Evolutionary conservation across 305 asterid species (phyloP).

Genomic region (Solanum hybrid): DNA sequence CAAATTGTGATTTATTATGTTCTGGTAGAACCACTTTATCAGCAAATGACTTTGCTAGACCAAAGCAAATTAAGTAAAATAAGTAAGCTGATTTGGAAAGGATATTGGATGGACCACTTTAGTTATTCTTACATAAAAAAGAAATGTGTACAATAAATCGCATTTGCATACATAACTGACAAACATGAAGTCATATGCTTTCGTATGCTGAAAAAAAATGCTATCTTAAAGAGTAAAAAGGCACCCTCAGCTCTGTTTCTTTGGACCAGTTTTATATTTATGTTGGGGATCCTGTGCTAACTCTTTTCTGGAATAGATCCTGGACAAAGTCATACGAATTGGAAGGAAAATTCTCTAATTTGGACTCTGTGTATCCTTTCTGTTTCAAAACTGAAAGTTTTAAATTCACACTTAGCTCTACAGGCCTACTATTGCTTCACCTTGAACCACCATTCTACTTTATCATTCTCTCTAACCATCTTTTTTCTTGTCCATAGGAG

Average conservation of each 20-base stretch:
- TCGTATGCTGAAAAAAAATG: neutral
- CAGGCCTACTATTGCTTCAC: neutral
- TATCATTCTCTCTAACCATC: neutral
- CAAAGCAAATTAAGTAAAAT: too few relatives aligned
- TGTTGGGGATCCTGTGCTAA: neutral
- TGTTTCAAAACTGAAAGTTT: neutral
- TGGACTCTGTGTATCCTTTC: neutral
- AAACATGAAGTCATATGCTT: neutral
- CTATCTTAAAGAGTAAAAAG: neutral
- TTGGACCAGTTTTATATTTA: neutral
- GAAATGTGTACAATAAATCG: too few relatives aligned
- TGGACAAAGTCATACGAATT: neutral
- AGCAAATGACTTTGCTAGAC: too few relatives aligned
- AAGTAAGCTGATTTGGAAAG: too few relatives aligned
- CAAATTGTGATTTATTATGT: too few relatives aligned
- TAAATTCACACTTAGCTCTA: neutral
- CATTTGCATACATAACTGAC: neutral
- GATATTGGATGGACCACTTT: too few relatives aligned
- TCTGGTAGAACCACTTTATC: too few relatives aligned
- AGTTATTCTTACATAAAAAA: too few relatives aligned
- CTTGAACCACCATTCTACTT: neutral
- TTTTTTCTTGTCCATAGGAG: conserved; percentile 35
- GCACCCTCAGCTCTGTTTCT: neutral
- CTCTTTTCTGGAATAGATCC: neutral
- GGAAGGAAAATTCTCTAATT: neutral